phyloP scores from a whole-genome alignment of 2,329 filamentous ascomycete genomes.

The Hymenoscyphus infarciens region DNA sequence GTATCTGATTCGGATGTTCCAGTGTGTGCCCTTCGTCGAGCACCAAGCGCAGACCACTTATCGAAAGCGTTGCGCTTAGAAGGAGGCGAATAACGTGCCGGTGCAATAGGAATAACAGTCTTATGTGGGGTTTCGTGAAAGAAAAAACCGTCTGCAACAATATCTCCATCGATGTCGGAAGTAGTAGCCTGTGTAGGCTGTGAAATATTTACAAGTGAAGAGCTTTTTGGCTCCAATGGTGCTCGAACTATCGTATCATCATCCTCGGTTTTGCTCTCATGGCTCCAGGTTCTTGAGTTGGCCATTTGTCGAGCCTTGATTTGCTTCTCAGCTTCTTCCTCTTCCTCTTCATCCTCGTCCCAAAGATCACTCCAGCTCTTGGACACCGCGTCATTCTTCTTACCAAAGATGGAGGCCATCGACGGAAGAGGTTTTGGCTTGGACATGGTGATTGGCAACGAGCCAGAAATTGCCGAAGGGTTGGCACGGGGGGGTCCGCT shows the following conservation, averaged over 20 bases:
- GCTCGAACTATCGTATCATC: conserved; percentile 46
- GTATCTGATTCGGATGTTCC: conserved; percentile 49
- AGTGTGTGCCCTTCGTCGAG: conserved; percentile 68
- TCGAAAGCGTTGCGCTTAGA: conserved; percentile 65
- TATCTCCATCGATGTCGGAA: conserved; percentile 57
- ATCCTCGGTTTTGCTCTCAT: conserved; percentile 45
- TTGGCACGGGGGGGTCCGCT: conserved; percentile 48
- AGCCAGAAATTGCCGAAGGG: conserved; percentile 59
- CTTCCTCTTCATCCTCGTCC: conserved; percentile 86
- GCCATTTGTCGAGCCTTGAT: conserved; percentile 57
- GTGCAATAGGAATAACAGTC: conserved; percentile 37
- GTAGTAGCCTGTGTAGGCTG: conserved; percentile 38
- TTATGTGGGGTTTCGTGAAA: conserved; percentile 60
- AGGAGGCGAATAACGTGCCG: conserved; percentile 59
- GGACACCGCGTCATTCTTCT: conserved; percentile 73
- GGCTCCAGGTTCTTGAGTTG: conserved; percentile 76
- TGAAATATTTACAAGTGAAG: conserved; percentile 47
- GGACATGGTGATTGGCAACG: conserved; percentile 75
- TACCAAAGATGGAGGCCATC: conserved; percentile 71
- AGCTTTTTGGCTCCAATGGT: conserved; percentile 52
- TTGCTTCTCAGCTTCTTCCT: conserved; percentile 60
- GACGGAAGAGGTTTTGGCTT: conserved; percentile 63
- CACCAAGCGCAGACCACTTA: conserved; percentile 87
- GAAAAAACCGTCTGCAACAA: conserved; percentile 67
- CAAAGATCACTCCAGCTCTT: conserved; percentile 99